Base-by-base conservation (phyloP, 805 yeast genomes). In the Kluyveromyces wickerhamii region DNA sequence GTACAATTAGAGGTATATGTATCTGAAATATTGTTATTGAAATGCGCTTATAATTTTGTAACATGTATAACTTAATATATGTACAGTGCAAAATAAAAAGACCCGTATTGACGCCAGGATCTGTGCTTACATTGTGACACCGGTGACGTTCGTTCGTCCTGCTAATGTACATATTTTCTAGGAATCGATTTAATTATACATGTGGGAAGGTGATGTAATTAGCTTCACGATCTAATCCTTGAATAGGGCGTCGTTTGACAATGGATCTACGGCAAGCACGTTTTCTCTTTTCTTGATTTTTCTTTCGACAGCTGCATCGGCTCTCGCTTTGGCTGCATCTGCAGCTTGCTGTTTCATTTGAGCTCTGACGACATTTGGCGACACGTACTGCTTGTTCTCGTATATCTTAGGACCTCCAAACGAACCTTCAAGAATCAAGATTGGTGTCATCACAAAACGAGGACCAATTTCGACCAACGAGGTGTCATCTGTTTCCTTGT, bases 321-420 rank as follows among this genome's bases (percentile, higher is more conserved):
- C 74, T 63, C 97, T 78, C 24, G 74, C 60, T 45, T 69, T 71
- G 28, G 96, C 95, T 46, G 77, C 77, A 35, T 69, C 74, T 3
- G 96, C 96, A 36, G 81, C 77, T 54, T 81, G 74, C 48, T 79
- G 82, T 58, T 76, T 83, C 44, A 71, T 42, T 67, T 88, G 96
- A 9, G 98, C 85, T 67, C 98, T 82, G 25, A 81, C 89, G 40
- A 83, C 77, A 69, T 92, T 92, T 45, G 98, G 98, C 40, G 95
- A 84, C 31, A 92, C 95, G 61, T 84, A 92, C 62, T 89, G 92
- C 67, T 85, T 88, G 67, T 92, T 92, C 55, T 92, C 97, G 63
- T 85, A 92, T 45, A 92, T 87, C 71, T 88, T 86, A 44, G 97
- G 96, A 14, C 98, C 98, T 37, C 96, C 89, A 51, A 92, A 92